Evolutionary conservation across 2,329 filamentous ascomycete genomes (phyloP).

Genomic region (Septoria petroselini): DNA sequence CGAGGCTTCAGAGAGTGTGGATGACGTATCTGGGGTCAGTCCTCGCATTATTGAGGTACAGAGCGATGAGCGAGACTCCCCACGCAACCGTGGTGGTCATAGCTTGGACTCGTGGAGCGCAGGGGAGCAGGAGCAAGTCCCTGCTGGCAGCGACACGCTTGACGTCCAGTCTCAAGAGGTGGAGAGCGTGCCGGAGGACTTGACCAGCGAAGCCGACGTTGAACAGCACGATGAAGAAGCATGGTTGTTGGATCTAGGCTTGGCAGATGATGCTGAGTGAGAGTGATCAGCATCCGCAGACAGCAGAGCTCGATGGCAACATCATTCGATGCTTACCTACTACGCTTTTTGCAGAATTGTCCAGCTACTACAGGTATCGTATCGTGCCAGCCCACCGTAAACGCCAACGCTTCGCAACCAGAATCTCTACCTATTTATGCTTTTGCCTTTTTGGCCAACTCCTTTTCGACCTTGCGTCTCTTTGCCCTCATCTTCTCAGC

Average conservation of each 20-base stretch:
- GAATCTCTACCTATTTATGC: slow-evolving; percentile 2
- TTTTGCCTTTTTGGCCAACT: slow-evolving; percentile 14
- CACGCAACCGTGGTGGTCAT: background rate
- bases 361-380: too few relatives aligned
- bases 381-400: background rate
- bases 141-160: too few relatives aligned
- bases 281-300: too few relatives aligned
- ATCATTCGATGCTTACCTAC: background rate
- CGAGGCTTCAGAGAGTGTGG: too few relatives aligned
- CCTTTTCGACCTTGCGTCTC: slow-evolving; percentile 77
- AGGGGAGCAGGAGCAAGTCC: background rate
- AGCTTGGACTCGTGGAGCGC: slow-evolving; percentile 8
- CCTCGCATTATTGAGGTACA: too few relatives aligned
- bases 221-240: background rate
- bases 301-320: background rate
- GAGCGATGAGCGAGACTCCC: background rate
- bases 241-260: too few relatives aligned
- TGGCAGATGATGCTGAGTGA: too few relatives aligned
- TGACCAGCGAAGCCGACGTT: background rate
- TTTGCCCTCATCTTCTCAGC: slow-evolving; percentile 83
- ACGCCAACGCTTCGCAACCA: background rate
- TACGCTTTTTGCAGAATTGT: background rate
- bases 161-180: background rate
- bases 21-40: too few relatives aligned
- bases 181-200: background rate